Base-by-base conservation (phyloP, 352 stramenopile species). In the Phytophthora pinifolia region DNA sequence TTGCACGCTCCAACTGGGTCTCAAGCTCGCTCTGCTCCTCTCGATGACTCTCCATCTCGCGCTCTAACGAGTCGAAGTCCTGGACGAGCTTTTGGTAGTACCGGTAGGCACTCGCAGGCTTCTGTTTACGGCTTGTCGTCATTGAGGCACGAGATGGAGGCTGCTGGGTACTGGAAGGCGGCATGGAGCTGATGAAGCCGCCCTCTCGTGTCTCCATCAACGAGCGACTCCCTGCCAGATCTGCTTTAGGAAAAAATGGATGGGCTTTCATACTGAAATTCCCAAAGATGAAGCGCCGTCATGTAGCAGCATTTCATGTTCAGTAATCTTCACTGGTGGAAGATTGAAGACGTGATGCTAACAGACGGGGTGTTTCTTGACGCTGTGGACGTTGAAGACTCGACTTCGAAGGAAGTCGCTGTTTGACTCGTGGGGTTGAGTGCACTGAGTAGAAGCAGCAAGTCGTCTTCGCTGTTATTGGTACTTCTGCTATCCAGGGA, bases 21-120 rank as follows among this genome's bases (percentile, higher is more conserved):
- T 75, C 50, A 3, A 77, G 51, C n/a, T 72, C 46, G 10, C 48
- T 37, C 56, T 75, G 66, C 10, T 52, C 34, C 12, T 48, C 41
- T 35, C 58, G 33, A 15, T 64, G 59, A 36, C 46, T 59, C 41
- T 78, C 57, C 22, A 88, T 54, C 15, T 82, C 74, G 4, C 63
- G 54, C 14, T 88, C 74, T 0, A 88, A 54, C 3, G 46, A 45
- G 38, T 78, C 57, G 30, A 75, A 83, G 31, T 83, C 72, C 9
- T 70, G 70, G 15, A 72, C 53, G 8, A 84, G 70, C 33, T 82
- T 82, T 45, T 79, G 72, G 45, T 85, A 86, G 46, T 84, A 65
- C 30, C 62, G 62, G 49, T 83, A 86, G 3, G 72, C 67, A 47
- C 60, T 85, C 0, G 60, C 49, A 35, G 25, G 51, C 35, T 65